phyloP scores from a whole-genome alignment of 371 early-diverging fungal species.

The Circinella minor region DNA sequence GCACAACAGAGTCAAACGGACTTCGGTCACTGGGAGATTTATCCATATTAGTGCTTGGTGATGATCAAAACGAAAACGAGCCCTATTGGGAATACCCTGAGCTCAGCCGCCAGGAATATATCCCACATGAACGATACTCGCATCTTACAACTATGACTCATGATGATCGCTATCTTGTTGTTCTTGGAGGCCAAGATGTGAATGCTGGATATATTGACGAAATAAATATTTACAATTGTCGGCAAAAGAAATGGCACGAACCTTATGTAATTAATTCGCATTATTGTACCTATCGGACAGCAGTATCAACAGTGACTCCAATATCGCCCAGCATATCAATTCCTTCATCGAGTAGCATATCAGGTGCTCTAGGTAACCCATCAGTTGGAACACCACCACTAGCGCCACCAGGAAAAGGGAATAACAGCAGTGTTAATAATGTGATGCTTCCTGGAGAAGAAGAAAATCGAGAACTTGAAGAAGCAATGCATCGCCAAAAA shows the following conservation, averaged over 20 bases:
- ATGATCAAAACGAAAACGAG: conserved; percentile 8
- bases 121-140: conserved; percentile 69
- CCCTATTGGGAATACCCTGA: conserved; percentile 56
- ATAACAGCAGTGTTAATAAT: neutral
- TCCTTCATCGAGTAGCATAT: neutral
- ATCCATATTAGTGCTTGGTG: conserved; percentile 48
- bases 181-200: conserved; percentile 78
- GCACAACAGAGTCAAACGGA: conserved; percentile 13
- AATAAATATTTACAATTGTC: conserved; percentile 66
- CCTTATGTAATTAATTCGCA: conserved; percentile 60
- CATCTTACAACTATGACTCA: conserved; percentile 60
- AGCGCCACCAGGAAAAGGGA: no score
- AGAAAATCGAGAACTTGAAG: conserved; percentile 1
- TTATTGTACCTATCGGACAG: conserved; percentile 78
- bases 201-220: conserved; percentile 69
- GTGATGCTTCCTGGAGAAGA: conserved; percentile 16
- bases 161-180: conserved; percentile 51
- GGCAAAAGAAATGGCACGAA: conserved; percentile 55
- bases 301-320: conserved; percentile 52
- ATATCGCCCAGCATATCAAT: conserved; percentile 21
- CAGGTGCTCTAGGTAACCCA: neutral
- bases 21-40: conserved; percentile 64
- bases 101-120: conserved; percentile 11
- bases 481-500: neutral
- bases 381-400: neutral